Evolutionary conservation across 2,329 filamentous ascomycete species (phyloP).

Genomic region (Pestalotiopsis sp.): DNA sequence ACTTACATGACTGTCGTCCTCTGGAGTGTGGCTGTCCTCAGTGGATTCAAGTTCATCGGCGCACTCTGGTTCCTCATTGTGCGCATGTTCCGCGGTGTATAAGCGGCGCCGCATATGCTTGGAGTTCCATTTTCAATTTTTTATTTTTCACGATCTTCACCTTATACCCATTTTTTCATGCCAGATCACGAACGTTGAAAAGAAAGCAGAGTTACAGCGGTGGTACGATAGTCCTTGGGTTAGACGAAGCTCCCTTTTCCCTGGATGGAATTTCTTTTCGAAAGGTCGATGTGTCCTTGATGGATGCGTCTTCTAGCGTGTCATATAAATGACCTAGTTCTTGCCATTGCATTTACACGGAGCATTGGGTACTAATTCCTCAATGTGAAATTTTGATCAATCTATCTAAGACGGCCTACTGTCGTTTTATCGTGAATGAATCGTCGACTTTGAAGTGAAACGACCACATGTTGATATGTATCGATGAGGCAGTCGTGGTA

Average conservation of each 20-base stretch:
- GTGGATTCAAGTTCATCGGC: constrained; percentile 84
- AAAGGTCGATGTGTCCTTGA: neutral
- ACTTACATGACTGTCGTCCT: constrained; percentile 87
- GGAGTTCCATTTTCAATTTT: neutral
- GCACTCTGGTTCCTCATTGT: constrained; percentile 92
- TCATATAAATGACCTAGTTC: neutral
- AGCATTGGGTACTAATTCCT: neutral
- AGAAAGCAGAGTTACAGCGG: neutral
- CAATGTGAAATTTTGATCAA: neutral
- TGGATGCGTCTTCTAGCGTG: neutral
- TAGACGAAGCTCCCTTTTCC: neutral
- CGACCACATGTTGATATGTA: too few relatives aligned
- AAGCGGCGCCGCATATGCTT: neutral
- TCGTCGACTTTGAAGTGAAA: neutral
- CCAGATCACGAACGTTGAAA: neutral
- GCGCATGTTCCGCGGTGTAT: constrained; percentile 78
- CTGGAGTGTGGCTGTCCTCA: constrained; percentile 85
- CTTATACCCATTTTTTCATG: constrained; percentile 5
- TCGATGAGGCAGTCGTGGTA: too few relatives aligned
- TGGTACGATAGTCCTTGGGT: neutral
- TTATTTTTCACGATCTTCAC: neutral
- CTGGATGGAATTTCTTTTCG: neutral
- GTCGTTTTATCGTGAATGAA: neutral
- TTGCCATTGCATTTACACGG: neutral
- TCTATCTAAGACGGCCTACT: neutral